Evolutionary conservation across 2,329 filamentous ascomycete genomes (phyloP).

Genomic region (Hirsutella rhossiliensis): DNA sequence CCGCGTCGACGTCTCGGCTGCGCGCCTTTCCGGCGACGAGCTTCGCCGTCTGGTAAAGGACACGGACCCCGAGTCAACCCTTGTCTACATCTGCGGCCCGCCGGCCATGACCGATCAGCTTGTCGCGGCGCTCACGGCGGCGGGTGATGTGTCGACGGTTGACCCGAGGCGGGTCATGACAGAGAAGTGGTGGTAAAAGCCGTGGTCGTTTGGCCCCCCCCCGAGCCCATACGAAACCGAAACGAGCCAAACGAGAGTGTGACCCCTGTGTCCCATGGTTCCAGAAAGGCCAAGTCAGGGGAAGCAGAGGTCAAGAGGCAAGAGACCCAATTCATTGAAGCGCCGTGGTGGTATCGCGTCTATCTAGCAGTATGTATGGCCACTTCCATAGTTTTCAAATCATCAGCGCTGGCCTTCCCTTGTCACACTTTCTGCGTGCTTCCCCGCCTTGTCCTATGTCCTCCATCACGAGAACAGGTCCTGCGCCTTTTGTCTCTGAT

Average conservation of each 20-base stretch:
- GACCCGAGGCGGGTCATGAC: constrained; percentile 35
- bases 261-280: no score
- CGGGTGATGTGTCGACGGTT: constrained; percentile 23
- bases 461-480: constrained; percentile 52
- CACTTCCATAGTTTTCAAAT: no score
- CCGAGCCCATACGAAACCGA: no score
- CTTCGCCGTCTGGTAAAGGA: constrained; percentile 25
- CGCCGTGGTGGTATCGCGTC: no score
- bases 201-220: no score
- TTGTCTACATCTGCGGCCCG: constrained; percentile 58
- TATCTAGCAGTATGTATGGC: no score
- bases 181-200: constrained; percentile 51
- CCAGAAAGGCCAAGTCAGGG: no score
- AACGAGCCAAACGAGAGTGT: no score
- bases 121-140: constrained; percentile 31
- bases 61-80: constrained; percentile 17
- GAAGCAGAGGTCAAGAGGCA: no score
- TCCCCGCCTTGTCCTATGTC: background rate
- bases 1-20: constrained; percentile 11
- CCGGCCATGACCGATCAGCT: constrained; percentile 58
- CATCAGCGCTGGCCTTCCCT: background rate
- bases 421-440: background rate
- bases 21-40: constrained; percentile 32
- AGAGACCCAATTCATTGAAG: no score
- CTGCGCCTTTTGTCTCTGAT: constrained; percentile 57